Evolutionary conservation across 805 yeast genomes (phyloP).

Genomic region (Candida tallmaniae): DNA sequence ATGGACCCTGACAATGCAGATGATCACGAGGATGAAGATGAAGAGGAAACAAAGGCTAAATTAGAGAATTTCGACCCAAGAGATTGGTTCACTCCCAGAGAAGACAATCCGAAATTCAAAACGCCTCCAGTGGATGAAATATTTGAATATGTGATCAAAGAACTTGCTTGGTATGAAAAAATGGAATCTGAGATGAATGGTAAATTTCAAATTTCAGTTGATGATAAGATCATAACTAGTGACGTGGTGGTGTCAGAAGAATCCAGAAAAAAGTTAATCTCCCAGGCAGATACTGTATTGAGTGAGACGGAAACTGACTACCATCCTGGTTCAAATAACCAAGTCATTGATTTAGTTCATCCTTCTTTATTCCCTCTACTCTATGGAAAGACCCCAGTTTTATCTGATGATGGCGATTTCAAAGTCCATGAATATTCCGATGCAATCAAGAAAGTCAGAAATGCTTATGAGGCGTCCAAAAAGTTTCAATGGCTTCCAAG

Average conservation of each 20-base stretch:
- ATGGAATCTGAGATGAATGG: background rate
- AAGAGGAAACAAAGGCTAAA: no score
- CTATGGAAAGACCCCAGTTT: slow-evolving; percentile 24
- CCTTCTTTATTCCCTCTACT: slow-evolving; percentile 36
- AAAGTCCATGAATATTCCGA: slow-evolving; percentile 8
- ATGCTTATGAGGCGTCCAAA: slow-evolving; percentile 14
- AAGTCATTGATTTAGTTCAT: slow-evolving; percentile 37
- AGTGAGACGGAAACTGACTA: slow-evolving; percentile 21
- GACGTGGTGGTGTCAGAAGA: slow-evolving; percentile 15
- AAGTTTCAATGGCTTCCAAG: slow-evolving; percentile 40
- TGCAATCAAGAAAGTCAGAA: slow-evolving; percentile 11
- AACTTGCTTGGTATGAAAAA: slow-evolving; percentile 25
- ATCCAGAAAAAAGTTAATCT: slow-evolving; percentile 10
- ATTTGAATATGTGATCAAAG: slow-evolving; percentile 21
- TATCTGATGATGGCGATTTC: background rate
- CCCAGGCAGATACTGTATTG: slow-evolving; percentile 10
- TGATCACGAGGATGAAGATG: no score
- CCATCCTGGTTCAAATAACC: slow-evolving; percentile 33
- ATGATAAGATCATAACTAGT: slow-evolving; percentile 17
- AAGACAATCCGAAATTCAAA: no score
- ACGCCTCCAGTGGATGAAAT: no score
- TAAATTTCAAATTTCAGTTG: slow-evolving; percentile 14
- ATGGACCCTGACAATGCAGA: no score
- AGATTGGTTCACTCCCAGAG: no score
- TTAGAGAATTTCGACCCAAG: no score